Evolutionary conservation across 208 protist species (phyloP).

Genomic region (Herpetomonas samuelpessoai): DNA sequence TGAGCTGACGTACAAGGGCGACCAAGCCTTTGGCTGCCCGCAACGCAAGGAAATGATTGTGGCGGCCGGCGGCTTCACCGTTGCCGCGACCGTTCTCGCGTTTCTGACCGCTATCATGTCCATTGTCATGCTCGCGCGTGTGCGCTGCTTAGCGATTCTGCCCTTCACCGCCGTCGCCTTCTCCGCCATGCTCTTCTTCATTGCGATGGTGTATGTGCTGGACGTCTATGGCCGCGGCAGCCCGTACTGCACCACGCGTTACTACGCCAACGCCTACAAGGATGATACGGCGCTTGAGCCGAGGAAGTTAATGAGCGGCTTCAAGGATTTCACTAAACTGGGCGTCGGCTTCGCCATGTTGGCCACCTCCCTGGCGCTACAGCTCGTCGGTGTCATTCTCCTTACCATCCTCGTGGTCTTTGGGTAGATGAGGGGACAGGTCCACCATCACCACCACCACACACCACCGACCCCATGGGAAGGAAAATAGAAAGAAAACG

Average conservation of each 20-base stretch:
- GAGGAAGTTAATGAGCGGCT: background rate
- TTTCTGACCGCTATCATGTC: constrained; percentile 21
- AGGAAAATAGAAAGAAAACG: background rate
- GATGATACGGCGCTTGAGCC: background rate
- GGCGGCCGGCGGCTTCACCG: constrained; percentile 22
- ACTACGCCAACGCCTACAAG: background rate
- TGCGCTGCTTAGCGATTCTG: constrained; percentile 14
- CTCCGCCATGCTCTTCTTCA: constrained; percentile 12
- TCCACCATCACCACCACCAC: too few species aligned
- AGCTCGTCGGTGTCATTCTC: constrained; percentile 26
- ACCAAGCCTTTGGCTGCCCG: constrained; percentile 12
- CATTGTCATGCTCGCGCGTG: constrained; percentile 21
- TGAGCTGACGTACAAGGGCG: constrained; percentile 5
- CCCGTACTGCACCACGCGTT: constrained; percentile 2
- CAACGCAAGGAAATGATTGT: constrained; percentile 28
- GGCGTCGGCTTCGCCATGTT: constrained; percentile 44
- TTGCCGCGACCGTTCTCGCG: constrained; percentile 33
- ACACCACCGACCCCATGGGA: too few species aligned
- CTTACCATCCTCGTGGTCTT: too few species aligned
- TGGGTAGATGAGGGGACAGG: too few species aligned
- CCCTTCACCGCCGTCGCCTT: constrained; percentile 18
- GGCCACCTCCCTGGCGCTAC: constrained; percentile 32
- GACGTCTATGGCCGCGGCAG: constrained; percentile 8
- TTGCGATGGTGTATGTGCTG: constrained; percentile 19
- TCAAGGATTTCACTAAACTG: constrained; percentile 19